Base-by-base conservation (phyloP, 768 basidiomycete genomes). In the Auricularia sp. region DNA sequence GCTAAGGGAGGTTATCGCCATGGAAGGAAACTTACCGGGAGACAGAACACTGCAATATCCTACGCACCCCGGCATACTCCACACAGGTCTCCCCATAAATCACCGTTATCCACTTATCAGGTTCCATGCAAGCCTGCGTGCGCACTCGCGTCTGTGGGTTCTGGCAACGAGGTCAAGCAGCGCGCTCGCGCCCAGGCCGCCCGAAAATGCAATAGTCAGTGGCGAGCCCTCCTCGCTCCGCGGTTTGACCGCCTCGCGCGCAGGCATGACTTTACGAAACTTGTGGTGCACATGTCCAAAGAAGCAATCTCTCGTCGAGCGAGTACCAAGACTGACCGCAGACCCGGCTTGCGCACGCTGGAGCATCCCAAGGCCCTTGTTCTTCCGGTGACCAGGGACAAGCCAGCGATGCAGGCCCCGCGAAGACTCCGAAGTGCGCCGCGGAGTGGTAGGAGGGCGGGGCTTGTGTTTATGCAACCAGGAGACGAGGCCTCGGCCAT, bases 141-240 rank as follows among this genome's bases (percentile, higher is more conserved):
- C 70, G 59, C 73, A 71, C 36, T 65, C 65, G 4, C 68, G 68
- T 63, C 87, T 83, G 71, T 88, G 89, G 21, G 79, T 81, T 68
- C 78, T 78, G 33, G 83, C 76, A 1, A 91, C 78, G 23, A 91
- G 76, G 71, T 92, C 87, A 16, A 91, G 77, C 11, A 92, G 77
- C 1, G 90, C 79, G 0, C 86, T 84, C 0, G 91, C 90, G 3
- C 88, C 86, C 1, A 90, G 77, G 2, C 91, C 90, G 7, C 91
- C 91, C 18, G 90, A 91, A 65, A 86, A 83, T 1, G 81, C 90
- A 18, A 93, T 72, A 8, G 86, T 74, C 3, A 93, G 75, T 23
- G 56, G 29, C 89, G 90, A 7, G 90, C 88, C 68, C 84, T 86
- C 3, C 89, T 76, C 11, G 79, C 77, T 62, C 82, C 84, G 42